Conservation (phyloP, 2,329 filamentous ascomycete species). For the Colletotrichum sojae region DNA sequence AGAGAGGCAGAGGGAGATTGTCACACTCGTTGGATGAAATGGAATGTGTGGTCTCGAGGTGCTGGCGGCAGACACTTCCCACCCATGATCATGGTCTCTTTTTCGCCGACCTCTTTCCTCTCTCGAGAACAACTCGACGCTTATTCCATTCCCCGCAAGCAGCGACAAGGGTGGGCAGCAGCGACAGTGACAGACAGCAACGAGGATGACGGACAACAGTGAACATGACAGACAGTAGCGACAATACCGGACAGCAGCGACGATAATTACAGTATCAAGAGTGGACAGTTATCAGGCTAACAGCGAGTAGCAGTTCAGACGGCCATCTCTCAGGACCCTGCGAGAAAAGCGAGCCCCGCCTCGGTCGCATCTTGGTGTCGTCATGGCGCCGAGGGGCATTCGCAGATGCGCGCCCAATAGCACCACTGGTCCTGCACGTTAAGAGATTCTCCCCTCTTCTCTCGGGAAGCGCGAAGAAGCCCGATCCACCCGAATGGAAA, state of each 20-base stretch:
- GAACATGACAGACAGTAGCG: too few species aligned
- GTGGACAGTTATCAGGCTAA: not conserved
- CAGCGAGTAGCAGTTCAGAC: conserved; percentile 16
- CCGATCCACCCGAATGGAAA: conserved; percentile 21
- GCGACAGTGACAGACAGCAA: too few species aligned
- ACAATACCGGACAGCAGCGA: too few species aligned
- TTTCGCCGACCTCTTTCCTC: too few species aligned
- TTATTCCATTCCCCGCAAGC: too few species aligned
- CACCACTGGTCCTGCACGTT: not conserved
- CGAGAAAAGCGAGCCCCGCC: conserved; percentile 26
- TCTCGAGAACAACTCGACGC: too few species aligned
- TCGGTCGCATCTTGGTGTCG: conserved; percentile 29
- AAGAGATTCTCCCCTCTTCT: conserved; percentile 7
- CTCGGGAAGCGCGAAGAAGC: conserved; percentile 35
- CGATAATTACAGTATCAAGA: too few species aligned
- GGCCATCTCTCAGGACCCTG: conserved; percentile 21
- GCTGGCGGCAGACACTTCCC: too few species aligned
- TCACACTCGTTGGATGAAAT: not conserved
- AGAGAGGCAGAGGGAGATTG: not conserved
- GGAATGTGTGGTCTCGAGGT: not conserved
- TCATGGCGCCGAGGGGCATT: conserved; percentile 32
- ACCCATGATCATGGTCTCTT: too few species aligned
- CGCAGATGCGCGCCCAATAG: conserved; percentile 29
- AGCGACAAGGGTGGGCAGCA: too few species aligned
- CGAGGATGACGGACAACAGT: too few species aligned